Conservation (phyloP, 371 early-diverging fungal species). For the Sporodiniella umbellata region DNA sequence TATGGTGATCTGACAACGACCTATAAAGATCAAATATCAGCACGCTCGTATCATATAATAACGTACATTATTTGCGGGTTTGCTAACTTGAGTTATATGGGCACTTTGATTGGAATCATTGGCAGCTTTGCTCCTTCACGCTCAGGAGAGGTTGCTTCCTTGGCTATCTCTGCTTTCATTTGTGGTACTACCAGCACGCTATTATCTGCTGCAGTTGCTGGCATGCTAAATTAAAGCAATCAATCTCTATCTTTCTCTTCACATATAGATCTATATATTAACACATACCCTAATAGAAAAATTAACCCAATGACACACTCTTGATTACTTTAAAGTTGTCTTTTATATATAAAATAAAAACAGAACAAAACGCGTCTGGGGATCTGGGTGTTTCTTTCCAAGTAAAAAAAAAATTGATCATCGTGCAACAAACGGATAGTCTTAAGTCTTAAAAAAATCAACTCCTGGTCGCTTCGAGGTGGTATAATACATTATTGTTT, state of each 20-base stretch:
- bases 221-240: constrained; percentile 53
- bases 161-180: constrained; percentile 75
- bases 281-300: no score
- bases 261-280: background rate
- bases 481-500: no score
- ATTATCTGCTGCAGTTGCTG: constrained; percentile 77
- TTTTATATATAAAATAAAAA: no score
- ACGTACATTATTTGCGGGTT: constrained; percentile 83
- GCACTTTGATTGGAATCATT: constrained; percentile 74
- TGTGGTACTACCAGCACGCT: constrained; percentile 77
- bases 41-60: constrained; percentile 45
- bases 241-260: background rate
- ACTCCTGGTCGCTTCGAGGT: no score
- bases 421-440: no score
- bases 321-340: no score
- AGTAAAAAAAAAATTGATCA: no score
- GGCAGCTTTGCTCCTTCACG: constrained; percentile 74
- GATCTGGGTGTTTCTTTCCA: no score
- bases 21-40: constrained; percentile 20
- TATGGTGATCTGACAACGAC: constrained; percentile 47
- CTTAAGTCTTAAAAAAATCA: no score
- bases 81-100: constrained; percentile 81
- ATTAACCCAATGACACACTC: no score
- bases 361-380: no score
- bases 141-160: constrained; percentile 62